phyloP scores from a whole-genome alignment of 2,329 filamentous ascomycete genomes.

The Colletotrichum australisinense region DNA sequence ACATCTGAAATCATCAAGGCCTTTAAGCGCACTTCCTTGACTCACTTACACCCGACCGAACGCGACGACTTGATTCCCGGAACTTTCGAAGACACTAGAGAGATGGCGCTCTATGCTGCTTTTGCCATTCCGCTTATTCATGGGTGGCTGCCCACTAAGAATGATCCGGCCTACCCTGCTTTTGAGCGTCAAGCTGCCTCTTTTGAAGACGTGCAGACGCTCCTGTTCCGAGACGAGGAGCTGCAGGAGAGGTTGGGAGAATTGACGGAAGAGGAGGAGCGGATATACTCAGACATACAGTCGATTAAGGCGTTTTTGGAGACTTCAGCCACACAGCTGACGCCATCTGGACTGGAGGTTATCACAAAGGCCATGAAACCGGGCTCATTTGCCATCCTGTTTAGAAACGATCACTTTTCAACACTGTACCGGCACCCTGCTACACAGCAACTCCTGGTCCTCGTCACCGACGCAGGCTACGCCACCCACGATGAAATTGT shows the following conservation, averaged over 20 bases:
- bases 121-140: conserved; percentile 92
- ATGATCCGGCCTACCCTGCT: conserved; percentile 75
- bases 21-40: conserved; percentile 63
- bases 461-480: conserved; percentile 95
- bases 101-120: conserved; percentile 91
- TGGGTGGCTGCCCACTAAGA: conserved; percentile 84
- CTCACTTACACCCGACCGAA: conserved; percentile 62
- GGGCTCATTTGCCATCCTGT: conserved; percentile 88
- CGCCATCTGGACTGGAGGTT: conserved; percentile 80
- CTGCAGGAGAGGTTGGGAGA: conserved; percentile 83
- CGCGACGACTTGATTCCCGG: conserved; percentile 68
- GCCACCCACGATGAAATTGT: conserved; percentile 89
- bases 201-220: conserved; percentile 91
- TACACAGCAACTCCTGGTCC: conserved; percentile 78
- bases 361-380: conserved; percentile 78
- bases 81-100: conserved; percentile 85
- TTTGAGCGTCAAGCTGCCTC: conserved; percentile 81
- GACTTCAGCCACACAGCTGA: conserved; percentile 87
- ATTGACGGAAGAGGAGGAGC: conserved; percentile 79
- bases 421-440: conserved; percentile 91
- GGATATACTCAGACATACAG: conserved; percentile 83
- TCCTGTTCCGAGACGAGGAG: conserved; percentile 90
- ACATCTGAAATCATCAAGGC: conserved; percentile 58
- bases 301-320: conserved; percentile 87
- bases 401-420: conserved; percentile 97